A percentile compares a stretch with the other conserved stretches of the same genome.
phyloP scores from a whole-genome alignment of 495 filamentous ascomycete species.

The Podospora conica region DNA sequence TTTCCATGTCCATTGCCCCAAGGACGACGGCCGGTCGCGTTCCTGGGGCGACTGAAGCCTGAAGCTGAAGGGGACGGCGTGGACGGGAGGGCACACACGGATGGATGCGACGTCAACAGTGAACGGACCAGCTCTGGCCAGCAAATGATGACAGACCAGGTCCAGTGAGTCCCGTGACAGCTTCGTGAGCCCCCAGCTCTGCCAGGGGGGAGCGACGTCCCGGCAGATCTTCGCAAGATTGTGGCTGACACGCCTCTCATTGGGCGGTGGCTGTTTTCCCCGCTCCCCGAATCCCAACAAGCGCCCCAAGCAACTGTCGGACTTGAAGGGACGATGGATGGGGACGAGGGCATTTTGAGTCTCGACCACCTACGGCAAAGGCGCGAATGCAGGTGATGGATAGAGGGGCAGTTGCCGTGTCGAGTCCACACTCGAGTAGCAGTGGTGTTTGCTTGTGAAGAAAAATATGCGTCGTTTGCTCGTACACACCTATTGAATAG shows the following conservation, averaged over 20 bases:
- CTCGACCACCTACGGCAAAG: not conserved
- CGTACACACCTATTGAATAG: not conserved
- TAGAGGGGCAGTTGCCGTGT: not conserved
- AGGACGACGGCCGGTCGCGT: no score
- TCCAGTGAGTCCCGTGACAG: constrained; percentile 5
- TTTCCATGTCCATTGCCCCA: no score
- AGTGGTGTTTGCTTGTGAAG: not conserved
- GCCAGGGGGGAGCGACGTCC: not conserved
- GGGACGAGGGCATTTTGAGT: not conserved
- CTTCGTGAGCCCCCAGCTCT: not conserved
- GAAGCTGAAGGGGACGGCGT: no score
- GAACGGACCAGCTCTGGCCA: constrained; percentile 1
- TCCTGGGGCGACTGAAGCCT: not conserved
- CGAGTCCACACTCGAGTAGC: not conserved
- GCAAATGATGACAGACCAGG: constrained; percentile 2
- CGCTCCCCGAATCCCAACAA: constrained; percentile 6
- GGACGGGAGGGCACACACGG: not conserved
- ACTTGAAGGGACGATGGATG: not conserved
- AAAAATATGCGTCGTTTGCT: not conserved
- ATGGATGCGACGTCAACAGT: constrained; percentile 3
- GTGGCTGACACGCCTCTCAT: not conserved
- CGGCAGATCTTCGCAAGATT: not conserved
- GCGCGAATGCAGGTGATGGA: not conserved
- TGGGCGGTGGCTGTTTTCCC: not conserved
- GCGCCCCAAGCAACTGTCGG: constrained; percentile 7